Conservation (phyloP, 345 rosid genomes). For the Excoecaria agallocha region DNA sequence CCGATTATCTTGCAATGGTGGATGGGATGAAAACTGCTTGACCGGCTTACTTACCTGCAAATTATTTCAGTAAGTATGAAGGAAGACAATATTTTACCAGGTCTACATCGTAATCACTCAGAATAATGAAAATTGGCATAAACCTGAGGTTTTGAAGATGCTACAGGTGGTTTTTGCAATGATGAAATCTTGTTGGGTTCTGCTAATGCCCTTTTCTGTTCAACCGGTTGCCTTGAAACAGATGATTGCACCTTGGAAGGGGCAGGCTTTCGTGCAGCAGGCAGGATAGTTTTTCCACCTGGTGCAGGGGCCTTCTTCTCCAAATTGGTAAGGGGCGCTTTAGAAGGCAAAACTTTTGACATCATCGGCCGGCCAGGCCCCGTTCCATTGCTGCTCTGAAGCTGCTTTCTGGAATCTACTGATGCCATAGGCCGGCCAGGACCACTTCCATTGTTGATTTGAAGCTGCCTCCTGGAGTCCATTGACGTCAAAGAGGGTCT, state of each 20-base stretch:
- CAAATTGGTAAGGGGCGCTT: constrained; percentile 25
- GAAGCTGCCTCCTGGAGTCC: constrained; percentile 52
- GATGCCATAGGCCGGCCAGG: constrained; percentile 39
- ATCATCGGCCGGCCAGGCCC: not conserved
- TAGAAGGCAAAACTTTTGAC: constrained; percentile 43
- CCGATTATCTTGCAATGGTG: constrained; percentile 34
- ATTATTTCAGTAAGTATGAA: constrained; percentile 10
- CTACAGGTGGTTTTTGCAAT: constrained; percentile 39
- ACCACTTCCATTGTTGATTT: constrained; percentile 24
- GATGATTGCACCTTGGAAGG: constrained; percentile 47
- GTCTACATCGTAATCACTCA: not conserved
- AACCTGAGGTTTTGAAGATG: constrained; percentile 53
- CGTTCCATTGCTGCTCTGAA: not conserved
- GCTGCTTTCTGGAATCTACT: not conserved
- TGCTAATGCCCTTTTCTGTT: constrained; percentile 45
- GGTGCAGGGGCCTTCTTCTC: constrained; percentile 43
- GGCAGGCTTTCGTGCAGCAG: constrained; percentile 38
- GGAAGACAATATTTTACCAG: not conserved
- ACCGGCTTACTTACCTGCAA: constrained; percentile 37
- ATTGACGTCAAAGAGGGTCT: constrained; percentile 26
- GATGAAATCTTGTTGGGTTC: constrained; percentile 39
- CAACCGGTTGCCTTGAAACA: constrained; percentile 45
- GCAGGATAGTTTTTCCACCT: constrained; percentile 32
- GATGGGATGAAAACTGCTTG: constrained; percentile 41
- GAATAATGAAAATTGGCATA: not conserved